A percentile compares a stretch with the other conserved stretches of the same genome.
These are phyloP conservation scores for Flaveria bidentis DNA, from an alignment of 129 eudicot species.

Conservation along the genomic window DNA sequence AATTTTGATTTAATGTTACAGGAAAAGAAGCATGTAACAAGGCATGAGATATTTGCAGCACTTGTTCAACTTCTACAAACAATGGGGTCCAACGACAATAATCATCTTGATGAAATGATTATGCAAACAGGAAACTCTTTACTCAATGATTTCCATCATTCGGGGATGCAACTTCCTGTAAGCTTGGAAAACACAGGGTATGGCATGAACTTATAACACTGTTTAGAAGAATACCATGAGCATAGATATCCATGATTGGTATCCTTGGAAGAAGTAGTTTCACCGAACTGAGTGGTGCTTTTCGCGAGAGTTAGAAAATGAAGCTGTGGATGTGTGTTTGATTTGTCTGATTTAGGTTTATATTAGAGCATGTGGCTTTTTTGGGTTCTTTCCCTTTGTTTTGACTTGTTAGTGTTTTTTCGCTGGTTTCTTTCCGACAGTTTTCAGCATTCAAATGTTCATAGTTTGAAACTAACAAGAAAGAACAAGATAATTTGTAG, in stretches of 20 bases:
- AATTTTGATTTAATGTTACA: conserved; percentile 28
- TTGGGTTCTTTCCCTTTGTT: conserved; percentile 22
- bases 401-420: conserved; percentile 27
- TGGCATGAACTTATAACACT: conserved; percentile 44
- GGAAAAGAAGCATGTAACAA: conserved; percentile 63
- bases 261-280: conserved; percentile 20
- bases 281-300: conserved; percentile 13
- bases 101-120: conserved; percentile 32
- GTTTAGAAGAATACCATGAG: conserved; percentile 36
- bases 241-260: conserved; percentile 41
- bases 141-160: conserved; percentile 48
- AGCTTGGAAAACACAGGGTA: conserved; percentile 48
- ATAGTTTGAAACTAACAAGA: conserved; percentile 45
- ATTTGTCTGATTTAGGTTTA: background rate
- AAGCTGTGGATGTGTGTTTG: conserved; percentile 11
- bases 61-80: conserved; percentile 76
- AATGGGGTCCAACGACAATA: conserved; percentile 35
- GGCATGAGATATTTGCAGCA: conserved; percentile 77
- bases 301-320: background rate
- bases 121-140: conserved; percentile 42
- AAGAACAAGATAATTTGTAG: conserved; percentile 43
- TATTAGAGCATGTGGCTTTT: conserved; percentile 16
- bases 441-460: conserved; percentile 29
- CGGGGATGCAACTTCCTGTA: conserved; percentile 48
- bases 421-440: conserved; percentile 23